Evolutionary conservation across 2,329 filamentous ascomycete genomes (phyloP).

Genomic region (Sporothrix luriei): DNA sequence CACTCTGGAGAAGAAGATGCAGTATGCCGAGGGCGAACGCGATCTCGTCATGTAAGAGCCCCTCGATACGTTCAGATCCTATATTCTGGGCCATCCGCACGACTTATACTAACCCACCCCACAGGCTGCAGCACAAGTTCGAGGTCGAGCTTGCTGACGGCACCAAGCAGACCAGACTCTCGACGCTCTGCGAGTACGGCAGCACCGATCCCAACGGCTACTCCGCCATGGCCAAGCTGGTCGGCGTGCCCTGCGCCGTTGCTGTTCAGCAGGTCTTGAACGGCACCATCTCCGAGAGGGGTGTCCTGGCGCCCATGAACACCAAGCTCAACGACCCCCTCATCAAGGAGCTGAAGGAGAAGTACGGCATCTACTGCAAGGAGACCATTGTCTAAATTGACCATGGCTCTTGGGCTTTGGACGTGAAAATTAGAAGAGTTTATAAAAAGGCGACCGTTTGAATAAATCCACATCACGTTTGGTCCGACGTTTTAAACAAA

Average conservation of each 20-base stretch:
- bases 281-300: slow-evolving; percentile 64
- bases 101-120: not conserved
- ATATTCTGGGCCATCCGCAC: not conserved
- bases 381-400: slow-evolving; percentile 33
- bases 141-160: slow-evolving; percentile 82
- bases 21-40: slow-evolving; percentile 78
- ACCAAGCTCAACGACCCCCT: slow-evolving; percentile 67
- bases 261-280: slow-evolving; percentile 69
- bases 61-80: not conserved
- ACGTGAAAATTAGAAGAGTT: not conserved
- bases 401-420: not conserved
- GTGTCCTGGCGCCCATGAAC: slow-evolving; percentile 69
- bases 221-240: slow-evolving; percentile 77
- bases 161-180: slow-evolving; percentile 73
- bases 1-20: slow-evolving; percentile 87
- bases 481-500: not conserved
- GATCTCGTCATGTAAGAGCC: slow-evolving; percentile 68
- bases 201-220: slow-evolving; percentile 60
- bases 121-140: slow-evolving; percentile 75
- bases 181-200: slow-evolving; percentile 81
- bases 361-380: slow-evolving; percentile 37
- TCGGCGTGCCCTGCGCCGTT: slow-evolving; percentile 66
- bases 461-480: slow-evolving; percentile 14
- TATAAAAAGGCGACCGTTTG: slow-evolving; percentile 9
- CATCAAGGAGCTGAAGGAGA: slow-evolving; percentile 73